phyloP scores from a whole-genome alignment of 2,329 filamentous ascomycete genomes.

The Aspergillus pseudonomiae region DNA sequence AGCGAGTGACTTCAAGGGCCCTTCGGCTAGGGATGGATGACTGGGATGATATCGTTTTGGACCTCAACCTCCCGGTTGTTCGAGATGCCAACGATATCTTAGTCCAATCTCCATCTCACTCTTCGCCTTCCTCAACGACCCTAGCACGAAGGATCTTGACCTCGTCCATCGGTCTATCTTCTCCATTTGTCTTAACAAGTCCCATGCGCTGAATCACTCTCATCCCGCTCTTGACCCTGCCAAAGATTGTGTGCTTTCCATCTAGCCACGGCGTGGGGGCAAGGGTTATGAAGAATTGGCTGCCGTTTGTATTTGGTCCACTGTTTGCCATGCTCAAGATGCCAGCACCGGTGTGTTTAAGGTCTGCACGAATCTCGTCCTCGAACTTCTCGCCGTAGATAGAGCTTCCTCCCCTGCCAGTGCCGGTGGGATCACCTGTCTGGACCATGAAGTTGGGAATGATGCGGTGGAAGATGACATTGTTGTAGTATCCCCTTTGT shows the following conservation, averaged over 20 bases:
- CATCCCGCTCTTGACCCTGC: conserved; percentile 82
- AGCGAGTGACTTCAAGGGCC: background rate
- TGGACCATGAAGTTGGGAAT: conserved; percentile 98
- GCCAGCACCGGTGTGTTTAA: conserved; percentile 92
- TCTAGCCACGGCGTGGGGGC: conserved; percentile 96
- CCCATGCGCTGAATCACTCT: conserved; percentile 85
- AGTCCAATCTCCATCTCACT: conserved; percentile 30
- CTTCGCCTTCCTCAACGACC: conserved; percentile 64
- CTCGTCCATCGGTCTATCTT: conserved; percentile 80
- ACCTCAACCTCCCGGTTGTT: background rate
- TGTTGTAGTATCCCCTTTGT: conserved; percentile 83
- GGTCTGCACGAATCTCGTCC: conserved; percentile 77
- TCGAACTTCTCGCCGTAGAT: conserved; percentile 95
- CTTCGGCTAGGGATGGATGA: background rate
- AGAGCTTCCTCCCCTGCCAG: conserved; percentile 81
- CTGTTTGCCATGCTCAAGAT: conserved; percentile 97
- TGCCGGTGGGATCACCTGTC: conserved; percentile 91
- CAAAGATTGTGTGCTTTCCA: conserved; percentile 96
- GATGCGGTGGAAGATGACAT: conserved; percentile 85
- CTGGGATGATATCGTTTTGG: background rate
- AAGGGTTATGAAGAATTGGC: conserved; percentile 94
- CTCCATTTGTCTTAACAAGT: conserved; percentile 76
- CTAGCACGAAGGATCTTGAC: conserved; percentile 76
- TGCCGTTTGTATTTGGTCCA: conserved; percentile 90
- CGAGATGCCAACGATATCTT: background rate